Conservation (phyloP, 257 asterid species). For the Apocynum venetum region DNA sequence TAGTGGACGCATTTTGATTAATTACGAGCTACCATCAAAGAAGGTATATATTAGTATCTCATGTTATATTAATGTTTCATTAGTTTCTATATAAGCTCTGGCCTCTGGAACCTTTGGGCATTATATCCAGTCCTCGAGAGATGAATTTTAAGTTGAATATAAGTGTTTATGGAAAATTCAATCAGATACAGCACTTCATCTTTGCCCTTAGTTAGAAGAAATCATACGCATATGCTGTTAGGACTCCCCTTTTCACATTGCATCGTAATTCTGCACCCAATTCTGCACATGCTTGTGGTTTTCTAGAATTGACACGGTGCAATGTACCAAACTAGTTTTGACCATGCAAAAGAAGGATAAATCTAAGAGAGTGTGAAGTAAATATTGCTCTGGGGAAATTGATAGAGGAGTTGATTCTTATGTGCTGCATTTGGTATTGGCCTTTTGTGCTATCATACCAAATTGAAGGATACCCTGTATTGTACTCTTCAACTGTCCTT, state of each 20-base stretch:
- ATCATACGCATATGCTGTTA: too few relatives aligned
- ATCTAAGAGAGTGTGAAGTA: too few relatives aligned
- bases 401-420: not conserved
- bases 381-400: not conserved
- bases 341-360: too few relatives aligned
- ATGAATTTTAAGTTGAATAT: not conserved
- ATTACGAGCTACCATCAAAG: slow-evolving; percentile 79
- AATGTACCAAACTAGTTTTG: too few relatives aligned
- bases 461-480: too few relatives aligned
- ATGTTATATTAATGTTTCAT: not conserved
- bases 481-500: too few relatives aligned
- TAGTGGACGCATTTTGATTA: slow-evolving; percentile 65
- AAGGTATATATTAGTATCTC: slow-evolving; percentile 36
- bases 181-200: not conserved
- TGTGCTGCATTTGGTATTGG: not conserved
- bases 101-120: not conserved
- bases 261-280: not conserved
- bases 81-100: not conserved
- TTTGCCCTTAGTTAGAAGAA: not conserved
- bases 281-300: not conserved
- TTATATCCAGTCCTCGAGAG: not conserved
- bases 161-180: not conserved
- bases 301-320: too few relatives aligned
- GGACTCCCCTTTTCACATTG: not conserved
- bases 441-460: not conserved